Percentiles rank a stretch among this genome's conserved stretches.
These are phyloP conservation scores for Pyricularia sp. DNA, from an alignment of 2,329 filamentous ascomycete species.

Conservation along the genomic window DNA sequence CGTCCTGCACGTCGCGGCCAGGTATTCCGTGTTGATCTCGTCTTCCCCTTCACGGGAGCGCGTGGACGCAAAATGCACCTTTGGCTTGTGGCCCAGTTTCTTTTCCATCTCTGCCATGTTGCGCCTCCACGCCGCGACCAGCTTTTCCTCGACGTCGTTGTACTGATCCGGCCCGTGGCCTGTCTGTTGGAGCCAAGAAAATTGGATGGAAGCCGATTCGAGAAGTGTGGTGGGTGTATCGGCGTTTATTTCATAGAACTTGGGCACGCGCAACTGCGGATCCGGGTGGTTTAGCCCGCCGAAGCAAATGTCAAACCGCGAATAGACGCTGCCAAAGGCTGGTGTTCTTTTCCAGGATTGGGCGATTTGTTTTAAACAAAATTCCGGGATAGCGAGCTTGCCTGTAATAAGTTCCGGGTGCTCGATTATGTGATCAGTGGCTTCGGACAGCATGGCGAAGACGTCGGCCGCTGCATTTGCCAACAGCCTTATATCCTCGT, in stretches of 20 bases:
- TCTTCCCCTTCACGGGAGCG: background rate
- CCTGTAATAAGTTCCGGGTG: background rate
- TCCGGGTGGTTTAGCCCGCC: background rate
- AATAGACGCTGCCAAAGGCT: conserved; percentile 1
- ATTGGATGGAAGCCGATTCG: background rate
- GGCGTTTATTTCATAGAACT: conserved; percentile 1
- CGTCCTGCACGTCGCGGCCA: background rate
- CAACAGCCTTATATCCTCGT: background rate
- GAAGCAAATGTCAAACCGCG: conserved; percentile 1
- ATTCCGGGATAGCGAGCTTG: background rate
- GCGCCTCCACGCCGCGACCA: background rate
- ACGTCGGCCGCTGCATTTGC: background rate
- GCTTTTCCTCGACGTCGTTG: background rate
- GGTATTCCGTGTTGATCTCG: background rate
- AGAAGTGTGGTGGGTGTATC: background rate
- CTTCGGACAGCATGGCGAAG: background rate
- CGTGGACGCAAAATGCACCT: background rate
- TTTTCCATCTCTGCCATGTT: background rate
- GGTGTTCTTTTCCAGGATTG: background rate
- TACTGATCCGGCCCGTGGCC: background rate
- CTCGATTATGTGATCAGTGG: background rate
- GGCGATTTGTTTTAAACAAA: background rate
- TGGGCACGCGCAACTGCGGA: conserved; percentile 1
- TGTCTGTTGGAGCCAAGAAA: background rate
- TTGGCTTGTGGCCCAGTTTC: background rate